Conservation (phyloP, 768 basidiomycete species). For the Suillus placidus region DNA sequence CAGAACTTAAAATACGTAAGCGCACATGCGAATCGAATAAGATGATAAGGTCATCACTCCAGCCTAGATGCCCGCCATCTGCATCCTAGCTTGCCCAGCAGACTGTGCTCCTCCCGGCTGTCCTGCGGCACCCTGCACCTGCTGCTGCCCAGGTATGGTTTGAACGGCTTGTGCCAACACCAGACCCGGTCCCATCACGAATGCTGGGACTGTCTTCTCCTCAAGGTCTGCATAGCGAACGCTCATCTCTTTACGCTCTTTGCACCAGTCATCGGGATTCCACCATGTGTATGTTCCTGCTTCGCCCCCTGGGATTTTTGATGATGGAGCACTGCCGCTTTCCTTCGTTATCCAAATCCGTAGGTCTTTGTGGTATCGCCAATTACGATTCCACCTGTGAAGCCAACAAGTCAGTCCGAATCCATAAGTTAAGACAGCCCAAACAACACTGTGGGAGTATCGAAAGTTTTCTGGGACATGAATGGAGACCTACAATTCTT, state of each 20-base stretch:
- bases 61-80: slow-evolving; percentile 37
- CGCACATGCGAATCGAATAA: slow-evolving; percentile 16
- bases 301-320: slow-evolving; percentile 81
- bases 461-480: background rate
- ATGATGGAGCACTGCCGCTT: slow-evolving; percentile 71
- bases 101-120: slow-evolving; percentile 30
- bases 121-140: slow-evolving; percentile 37
- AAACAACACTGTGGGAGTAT: background rate
- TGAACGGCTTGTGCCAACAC: slow-evolving; percentile 40
- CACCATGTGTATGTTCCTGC: slow-evolving; percentile 90
- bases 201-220: slow-evolving; percentile 70
- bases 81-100: slow-evolving; percentile 35
- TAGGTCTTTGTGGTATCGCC: slow-evolving; percentile 94
- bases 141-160: slow-evolving; percentile 42
- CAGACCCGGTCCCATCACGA: slow-evolving; percentile 53
- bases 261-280: slow-evolving; percentile 80
- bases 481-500: slow-evolving; percentile 78
- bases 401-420: slow-evolving; percentile 13
- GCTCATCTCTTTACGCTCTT: slow-evolving; percentile 77
- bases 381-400: slow-evolving; percentile 86
- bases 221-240: slow-evolving; percentile 75
- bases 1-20: slow-evolving; percentile 26
- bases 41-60: slow-evolving; percentile 18
- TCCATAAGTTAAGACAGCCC: background rate
- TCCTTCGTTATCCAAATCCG: slow-evolving; percentile 87